Conservation (phyloP, 2,329 filamentous ascomycete species). For the Rutstroemia sp. region DNA sequence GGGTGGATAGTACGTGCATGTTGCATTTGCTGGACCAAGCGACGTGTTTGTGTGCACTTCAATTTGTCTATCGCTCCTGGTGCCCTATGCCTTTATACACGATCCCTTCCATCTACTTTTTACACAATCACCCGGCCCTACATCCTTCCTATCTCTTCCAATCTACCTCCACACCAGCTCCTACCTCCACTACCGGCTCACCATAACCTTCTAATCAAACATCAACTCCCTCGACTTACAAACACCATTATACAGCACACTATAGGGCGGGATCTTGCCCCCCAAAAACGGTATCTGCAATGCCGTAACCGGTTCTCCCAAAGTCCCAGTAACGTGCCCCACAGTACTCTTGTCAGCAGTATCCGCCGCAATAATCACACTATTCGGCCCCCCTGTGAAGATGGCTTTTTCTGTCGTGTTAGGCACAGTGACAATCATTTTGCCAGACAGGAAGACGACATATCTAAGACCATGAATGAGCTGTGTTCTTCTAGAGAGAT, state of each 20-base stretch:
- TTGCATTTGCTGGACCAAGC: no score
- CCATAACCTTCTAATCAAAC: neutral
- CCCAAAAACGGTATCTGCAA: neutral
- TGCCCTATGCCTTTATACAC: no score
- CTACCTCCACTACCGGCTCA: no score
- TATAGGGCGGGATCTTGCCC: neutral
- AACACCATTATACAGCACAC: neutral
- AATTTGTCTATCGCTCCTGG: no score
- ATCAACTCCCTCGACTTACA: neutral
- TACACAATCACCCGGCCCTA: no score
- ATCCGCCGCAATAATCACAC: neutral
- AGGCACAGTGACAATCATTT: neutral
- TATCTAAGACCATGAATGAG: neutral
- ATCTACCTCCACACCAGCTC: no score
- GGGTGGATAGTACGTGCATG: no score
- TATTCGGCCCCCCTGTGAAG: neutral
- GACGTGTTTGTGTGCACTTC: no score
- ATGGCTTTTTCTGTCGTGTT: neutral
- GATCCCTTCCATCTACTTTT: no score
- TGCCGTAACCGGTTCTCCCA: neutral
- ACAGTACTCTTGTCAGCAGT: neutral
- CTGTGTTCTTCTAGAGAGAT: neutral
- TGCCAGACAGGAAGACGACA: neutral
- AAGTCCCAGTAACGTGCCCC: neutral
- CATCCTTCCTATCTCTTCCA: no score